A percentile compares a stretch with the other conserved stretches of the same genome.
phyloP scores from a whole-genome alignment of 139 green algal genomes.

The Micractinium conductrix region DNA sequence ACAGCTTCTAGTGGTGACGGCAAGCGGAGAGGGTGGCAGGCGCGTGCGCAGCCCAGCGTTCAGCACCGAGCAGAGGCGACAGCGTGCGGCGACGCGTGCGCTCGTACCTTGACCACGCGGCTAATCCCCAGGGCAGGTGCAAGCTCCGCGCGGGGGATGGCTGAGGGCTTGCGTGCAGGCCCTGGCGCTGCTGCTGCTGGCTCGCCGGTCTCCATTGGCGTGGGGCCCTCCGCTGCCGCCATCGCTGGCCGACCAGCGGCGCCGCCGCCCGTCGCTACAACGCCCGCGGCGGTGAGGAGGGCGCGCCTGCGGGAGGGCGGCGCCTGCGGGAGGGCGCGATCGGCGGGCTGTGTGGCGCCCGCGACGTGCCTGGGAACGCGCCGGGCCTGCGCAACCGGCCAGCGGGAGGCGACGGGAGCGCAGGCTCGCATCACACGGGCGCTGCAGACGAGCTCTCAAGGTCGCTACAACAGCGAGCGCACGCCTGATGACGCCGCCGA shows the following conservation, averaged over 20 bases:
- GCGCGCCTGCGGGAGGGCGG: background rate
- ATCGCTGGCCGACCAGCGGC: background rate
- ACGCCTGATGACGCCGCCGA: too few relatives aligned
- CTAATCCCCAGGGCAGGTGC: constrained; percentile 36
- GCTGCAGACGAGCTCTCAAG: too few relatives aligned
- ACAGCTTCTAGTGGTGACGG: too few relatives aligned
- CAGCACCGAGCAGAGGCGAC: background rate
- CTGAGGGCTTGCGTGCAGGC: background rate
- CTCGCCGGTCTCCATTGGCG: background rate
- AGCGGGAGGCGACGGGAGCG: too few relatives aligned
- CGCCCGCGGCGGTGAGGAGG: constrained; percentile 3
- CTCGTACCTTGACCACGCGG: constrained; percentile 52
- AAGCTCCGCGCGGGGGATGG: constrained; percentile 27
- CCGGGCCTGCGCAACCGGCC: too few relatives aligned
- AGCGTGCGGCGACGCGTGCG: background rate
- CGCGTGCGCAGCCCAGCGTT: too few relatives aligned
- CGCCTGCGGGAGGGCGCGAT: background rate
- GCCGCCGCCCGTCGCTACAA: background rate
- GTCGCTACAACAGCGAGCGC: too few relatives aligned
- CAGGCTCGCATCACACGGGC: too few relatives aligned
- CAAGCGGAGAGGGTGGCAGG: too few relatives aligned
- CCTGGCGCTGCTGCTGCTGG: background rate
- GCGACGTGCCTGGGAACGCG: too few relatives aligned
- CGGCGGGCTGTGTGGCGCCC: background rate
- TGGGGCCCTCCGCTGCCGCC: background rate